phyloP scores from a whole-genome alignment of 2,329 filamentous ascomycete species.

The Mycosphaerelloides madeirae region DNA sequence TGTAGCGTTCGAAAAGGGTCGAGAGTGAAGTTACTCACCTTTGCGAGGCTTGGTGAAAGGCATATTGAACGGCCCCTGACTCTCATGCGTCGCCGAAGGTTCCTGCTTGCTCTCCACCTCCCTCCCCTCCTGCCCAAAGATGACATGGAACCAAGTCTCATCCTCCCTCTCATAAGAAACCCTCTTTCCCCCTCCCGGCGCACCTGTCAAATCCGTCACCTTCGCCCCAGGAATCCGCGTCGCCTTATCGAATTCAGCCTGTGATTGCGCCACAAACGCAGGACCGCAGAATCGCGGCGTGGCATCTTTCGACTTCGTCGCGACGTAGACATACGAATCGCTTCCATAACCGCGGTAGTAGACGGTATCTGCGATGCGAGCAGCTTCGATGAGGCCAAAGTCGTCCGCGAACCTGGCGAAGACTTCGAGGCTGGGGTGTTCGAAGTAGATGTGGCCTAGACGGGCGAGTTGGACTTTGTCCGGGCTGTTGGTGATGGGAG shows the following conservation, averaged over 20 bases:
- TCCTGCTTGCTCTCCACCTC: not conserved
- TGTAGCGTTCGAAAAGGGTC: too few species aligned
- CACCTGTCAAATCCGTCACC: slow-evolving; percentile 1
- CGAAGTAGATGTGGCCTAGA: slow-evolving; percentile 10
- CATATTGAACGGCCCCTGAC: slow-evolving; percentile 3
- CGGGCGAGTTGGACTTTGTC: slow-evolving; percentile 10
- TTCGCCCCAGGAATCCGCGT: slow-evolving; percentile 1
- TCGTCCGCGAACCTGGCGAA: slow-evolving; percentile 10
- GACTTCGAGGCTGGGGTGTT: slow-evolving; percentile 7
- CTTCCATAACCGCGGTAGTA: slow-evolving; percentile 14
- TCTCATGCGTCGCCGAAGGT: slow-evolving; percentile 2
- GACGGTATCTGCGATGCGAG: slow-evolving; percentile 1
- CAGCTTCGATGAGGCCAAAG: slow-evolving; percentile 8
- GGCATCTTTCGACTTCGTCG: slow-evolving; percentile 4
- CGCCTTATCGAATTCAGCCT: slow-evolving; percentile 11
- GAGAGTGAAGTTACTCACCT: not conserved
- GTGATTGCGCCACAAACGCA: slow-evolving; percentile 10
- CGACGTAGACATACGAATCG: slow-evolving; percentile 13
- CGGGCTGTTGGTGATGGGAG: slow-evolving; percentile 6
- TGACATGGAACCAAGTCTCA: slow-evolving; percentile 8
- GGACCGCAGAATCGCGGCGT: slow-evolving; percentile 9
- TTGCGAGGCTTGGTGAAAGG: slow-evolving; percentile 9
- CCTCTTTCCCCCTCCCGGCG: slow-evolving; percentile 7
- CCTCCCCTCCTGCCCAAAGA: slow-evolving; percentile 5
- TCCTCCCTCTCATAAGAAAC: slow-evolving; percentile 7